phyloP scores from a whole-genome alignment of 352 stramenopile species.

The Paralagenidium karlingii region DNA sequence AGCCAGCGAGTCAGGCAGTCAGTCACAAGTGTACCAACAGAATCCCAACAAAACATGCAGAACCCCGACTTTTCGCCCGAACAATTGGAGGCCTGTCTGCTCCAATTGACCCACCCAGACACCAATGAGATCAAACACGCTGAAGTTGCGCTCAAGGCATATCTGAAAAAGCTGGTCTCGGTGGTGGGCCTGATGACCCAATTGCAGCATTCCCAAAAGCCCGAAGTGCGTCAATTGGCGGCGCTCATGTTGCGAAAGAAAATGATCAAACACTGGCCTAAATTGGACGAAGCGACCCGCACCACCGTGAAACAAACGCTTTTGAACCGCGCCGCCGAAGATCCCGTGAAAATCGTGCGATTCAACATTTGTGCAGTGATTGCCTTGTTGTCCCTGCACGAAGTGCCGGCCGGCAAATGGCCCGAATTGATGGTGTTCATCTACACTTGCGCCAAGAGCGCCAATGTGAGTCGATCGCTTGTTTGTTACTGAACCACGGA shows the following conservation, averaged over 20 bases:
- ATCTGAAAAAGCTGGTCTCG: constrained; percentile 84
- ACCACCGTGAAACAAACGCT: constrained; percentile 81
- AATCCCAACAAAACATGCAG: constrained; percentile 1
- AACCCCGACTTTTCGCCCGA: constrained; percentile 71
- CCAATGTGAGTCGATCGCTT: constrained; percentile 17
- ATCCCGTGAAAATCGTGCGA: constrained; percentile 82
- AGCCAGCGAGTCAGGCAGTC: constrained; percentile 1
- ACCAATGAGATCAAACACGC: constrained; percentile 93
- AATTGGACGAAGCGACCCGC: constrained; percentile 75
- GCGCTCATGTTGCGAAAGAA: constrained; percentile 92
- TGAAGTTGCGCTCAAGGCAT: constrained; percentile 86
- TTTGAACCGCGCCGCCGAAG: constrained; percentile 66
- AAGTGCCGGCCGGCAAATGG: constrained; percentile 71
- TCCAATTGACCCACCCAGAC: constrained; percentile 89
- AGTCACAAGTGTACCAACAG: constrained; percentile 1
- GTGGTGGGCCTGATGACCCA: constrained; percentile 85
- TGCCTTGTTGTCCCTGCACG: constrained; percentile 64
- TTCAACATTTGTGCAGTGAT: constrained; percentile 77
- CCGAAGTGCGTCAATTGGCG: constrained; percentile 84
- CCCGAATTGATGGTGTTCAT: constrained; percentile 93
- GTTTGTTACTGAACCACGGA: no score
- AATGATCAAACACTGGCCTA: constrained; percentile 87
- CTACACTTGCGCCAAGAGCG: constrained; percentile 71
- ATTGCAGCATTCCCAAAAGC: constrained; percentile 62
- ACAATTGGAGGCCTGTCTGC: constrained; percentile 75